Base-by-base conservation (phyloP, 169 alveolate genomes). In the Cryptosporidium muris region DNA sequence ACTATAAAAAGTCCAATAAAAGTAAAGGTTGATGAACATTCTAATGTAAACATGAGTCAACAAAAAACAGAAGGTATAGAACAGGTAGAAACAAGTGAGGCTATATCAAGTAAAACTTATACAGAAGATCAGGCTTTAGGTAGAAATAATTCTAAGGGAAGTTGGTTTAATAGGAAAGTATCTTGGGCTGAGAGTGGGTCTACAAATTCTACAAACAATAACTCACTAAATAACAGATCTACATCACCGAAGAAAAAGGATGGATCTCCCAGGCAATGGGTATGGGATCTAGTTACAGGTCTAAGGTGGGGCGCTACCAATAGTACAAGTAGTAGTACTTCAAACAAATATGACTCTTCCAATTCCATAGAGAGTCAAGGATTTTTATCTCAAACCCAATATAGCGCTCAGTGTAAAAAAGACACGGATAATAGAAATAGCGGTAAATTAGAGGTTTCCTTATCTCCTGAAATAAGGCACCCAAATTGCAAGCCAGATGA, bases 241-340 rank as follows among this genome's bases (percentile, higher is more conserved):
- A 8, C 38, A 14, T 11, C 64, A 34, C 37, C 16, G 54, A 74
- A 62, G 40, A 74, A 58, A 14, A 74, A 74, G 36, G 85, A 74
- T 54, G 85, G 74, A 7, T 74, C 85, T n/a, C 85, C 85, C 11
- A 74, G 51, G 60, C 85, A 74, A 36, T 74, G 85, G 85, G 60
- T 74, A 68, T 74, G 85, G 85, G 85, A 74, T 58, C 54, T 74
- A 12, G 85, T 74, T 25, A 11, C 85, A 14, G 85, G 85, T 16
- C 43, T 74, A 43, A 74, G 54, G 48, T 74, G 85, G 85, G 85
- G 85, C 5, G 40, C 51, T 5, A 60, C 38, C 36, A 58, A 52
- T 25, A 34, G 60, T 54, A 63, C 63, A 45, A 11, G 48, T 62
- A 74, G 49, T 58, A 45, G 48, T 0, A 74, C 25, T 5, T 34